Evolutionary conservation across 345 rosid species (phyloP).

Genomic region (Hirschfeldia incana): DNA sequence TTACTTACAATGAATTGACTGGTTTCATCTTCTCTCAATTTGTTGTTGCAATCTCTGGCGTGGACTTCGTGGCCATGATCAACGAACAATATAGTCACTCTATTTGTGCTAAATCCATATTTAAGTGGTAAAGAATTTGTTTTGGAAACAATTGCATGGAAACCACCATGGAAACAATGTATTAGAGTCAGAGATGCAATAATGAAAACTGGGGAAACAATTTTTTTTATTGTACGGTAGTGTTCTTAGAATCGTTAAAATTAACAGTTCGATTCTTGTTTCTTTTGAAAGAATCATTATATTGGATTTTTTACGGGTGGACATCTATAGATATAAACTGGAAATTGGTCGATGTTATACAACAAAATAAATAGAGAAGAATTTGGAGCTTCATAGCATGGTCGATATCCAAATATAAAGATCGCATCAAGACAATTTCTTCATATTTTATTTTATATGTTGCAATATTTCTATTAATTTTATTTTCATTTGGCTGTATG

Average conservation of each 20-base stretch:
- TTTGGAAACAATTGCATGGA: background rate
- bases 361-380: background rate
- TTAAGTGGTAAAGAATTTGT: background rate
- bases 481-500: too few species aligned
- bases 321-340: background rate
- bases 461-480: too few species aligned
- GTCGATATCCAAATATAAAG: background rate
- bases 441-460: too few species aligned
- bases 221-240: background rate
- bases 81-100: too few species aligned
- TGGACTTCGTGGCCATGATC: too few species aligned
- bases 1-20: too few species aligned
- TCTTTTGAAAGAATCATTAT: background rate
- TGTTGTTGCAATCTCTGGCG: too few species aligned
- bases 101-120: background rate
- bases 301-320: background rate
- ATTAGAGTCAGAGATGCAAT: background rate
- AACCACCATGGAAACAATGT: background rate
- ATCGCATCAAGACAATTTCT: background rate
- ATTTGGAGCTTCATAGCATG: background rate
- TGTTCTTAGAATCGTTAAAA: background rate
- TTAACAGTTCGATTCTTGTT: background rate
- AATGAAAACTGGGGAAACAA: background rate
- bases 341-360: background rate
- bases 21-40: too few species aligned